These are phyloP conservation scores for Epicoccum sorghinum DNA, from an alignment of 2,329 filamentous ascomycete genomes.

Conservation along the genomic window DNA sequence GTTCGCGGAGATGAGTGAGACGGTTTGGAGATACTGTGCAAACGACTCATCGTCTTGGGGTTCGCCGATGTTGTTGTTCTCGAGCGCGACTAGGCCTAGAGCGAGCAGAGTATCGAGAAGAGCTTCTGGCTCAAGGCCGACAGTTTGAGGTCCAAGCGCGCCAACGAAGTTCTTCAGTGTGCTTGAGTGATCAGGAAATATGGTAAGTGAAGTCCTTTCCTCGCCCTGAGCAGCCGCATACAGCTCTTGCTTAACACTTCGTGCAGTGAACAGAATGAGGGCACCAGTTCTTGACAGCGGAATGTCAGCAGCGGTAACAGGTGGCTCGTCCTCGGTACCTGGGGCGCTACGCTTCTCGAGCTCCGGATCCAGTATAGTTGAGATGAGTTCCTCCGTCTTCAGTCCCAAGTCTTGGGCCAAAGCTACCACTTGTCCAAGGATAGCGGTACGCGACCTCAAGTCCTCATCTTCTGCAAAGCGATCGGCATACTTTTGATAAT, in stretches of 20 bases:
- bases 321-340: conserved; percentile 61
- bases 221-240: conserved; percentile 51
- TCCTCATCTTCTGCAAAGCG: conserved; percentile 69
- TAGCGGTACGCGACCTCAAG: conserved; percentile 66
- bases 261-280: conserved; percentile 60
- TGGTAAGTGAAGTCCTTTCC: conserved; percentile 47
- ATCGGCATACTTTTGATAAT: conserved; percentile 66
- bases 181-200: conserved; percentile 61
- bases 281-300: conserved; percentile 62
- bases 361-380: conserved; percentile 50
- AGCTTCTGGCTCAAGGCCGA: conserved; percentile 54
- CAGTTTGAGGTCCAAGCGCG: conserved; percentile 40
- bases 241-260: conserved; percentile 56
- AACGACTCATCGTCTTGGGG: conserved; percentile 59
- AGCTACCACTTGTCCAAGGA: conserved; percentile 75
- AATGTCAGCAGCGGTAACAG: conserved; percentile 59
- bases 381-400: conserved; percentile 55
- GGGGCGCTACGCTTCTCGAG: conserved; percentile 50
- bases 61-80: conserved; percentile 52
- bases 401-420: conserved; percentile 65
- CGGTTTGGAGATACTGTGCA: conserved; percentile 58
- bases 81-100: conserved; percentile 58
- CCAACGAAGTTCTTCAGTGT: conserved; percentile 61
- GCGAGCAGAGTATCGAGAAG: conserved; percentile 62
- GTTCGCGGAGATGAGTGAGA: conserved; percentile 56